Evolutionary conservation across 129 eudicot genomes (phyloP).

Genomic region (Smallanthus sonchifolius): DNA sequence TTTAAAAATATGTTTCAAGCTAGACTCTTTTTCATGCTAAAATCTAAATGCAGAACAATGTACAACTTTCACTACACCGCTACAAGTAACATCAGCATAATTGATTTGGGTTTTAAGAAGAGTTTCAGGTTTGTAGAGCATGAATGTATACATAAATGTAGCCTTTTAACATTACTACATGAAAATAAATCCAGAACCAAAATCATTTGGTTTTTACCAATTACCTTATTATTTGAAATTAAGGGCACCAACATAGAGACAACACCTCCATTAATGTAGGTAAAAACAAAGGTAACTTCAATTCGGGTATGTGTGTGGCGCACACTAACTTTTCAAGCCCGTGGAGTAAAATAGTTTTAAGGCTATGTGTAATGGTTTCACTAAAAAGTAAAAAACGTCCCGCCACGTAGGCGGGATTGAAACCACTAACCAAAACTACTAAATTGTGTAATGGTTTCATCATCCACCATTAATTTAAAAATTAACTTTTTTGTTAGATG

Average conservation of each 20-base stretch:
- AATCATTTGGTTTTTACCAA: not conserved
- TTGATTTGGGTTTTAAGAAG: not conserved
- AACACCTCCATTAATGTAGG: not conserved
- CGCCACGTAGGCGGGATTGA: too few species aligned
- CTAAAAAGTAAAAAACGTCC: too few species aligned
- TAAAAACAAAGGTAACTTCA: slow-evolving; percentile 15
- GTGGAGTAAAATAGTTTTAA: not conserved
- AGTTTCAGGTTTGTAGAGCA: not conserved
- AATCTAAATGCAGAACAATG: not conserved
- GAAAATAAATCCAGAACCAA: not conserved
- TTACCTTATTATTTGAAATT: not conserved
- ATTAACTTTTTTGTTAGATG: too few species aligned
- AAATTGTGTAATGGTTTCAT: too few species aligned
- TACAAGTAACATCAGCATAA: not conserved
- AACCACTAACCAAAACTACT: too few species aligned
- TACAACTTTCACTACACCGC: not conserved
- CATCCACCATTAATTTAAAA: too few species aligned
- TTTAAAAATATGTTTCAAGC: not conserved
- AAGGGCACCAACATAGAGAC: not conserved
- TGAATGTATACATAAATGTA: not conserved
- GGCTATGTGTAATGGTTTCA: too few species aligned
- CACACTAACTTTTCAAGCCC: not conserved
- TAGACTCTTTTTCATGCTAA: not conserved
- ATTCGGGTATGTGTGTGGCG: not conserved
- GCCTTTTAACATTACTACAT: not conserved